phyloP scores from a whole-genome alignment of 176 grass and related monocot genomes.

The Musa troglodytarum region DNA sequence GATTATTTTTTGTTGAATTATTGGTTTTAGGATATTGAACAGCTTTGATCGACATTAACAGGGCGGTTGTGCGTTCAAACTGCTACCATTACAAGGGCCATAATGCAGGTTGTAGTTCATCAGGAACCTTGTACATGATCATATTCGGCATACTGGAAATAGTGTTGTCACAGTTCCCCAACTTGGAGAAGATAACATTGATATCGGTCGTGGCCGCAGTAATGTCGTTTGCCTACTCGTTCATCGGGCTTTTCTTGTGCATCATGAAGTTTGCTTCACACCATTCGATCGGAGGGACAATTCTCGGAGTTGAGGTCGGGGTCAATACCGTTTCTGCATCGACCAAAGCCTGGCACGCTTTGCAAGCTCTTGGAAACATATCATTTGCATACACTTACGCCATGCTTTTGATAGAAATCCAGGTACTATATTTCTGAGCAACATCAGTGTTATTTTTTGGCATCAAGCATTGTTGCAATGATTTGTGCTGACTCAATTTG shows the following conservation, averaged over 20 bases:
- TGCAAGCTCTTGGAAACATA: constrained; percentile 90
- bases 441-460: background rate
- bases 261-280: constrained; percentile 55
- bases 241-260: constrained; percentile 54
- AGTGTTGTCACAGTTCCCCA: constrained; percentile 69
- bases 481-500: background rate
- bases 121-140: constrained; percentile 81
- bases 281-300: constrained; percentile 37
- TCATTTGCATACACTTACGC: constrained; percentile 91
- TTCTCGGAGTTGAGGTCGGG: constrained; percentile 47
- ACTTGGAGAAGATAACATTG: constrained; percentile 75
- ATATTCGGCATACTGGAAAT: constrained; percentile 64
- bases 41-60: constrained; percentile 21
- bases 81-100: constrained; percentile 54
- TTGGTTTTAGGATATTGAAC: background rate
- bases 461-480: background rate
- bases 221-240: constrained; percentile 87
- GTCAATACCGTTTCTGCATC: constrained; percentile 41
- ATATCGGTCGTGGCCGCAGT: constrained; percentile 65
- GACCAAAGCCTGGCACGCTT: constrained; percentile 57
- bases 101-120: constrained; percentile 43
- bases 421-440: constrained; percentile 17
- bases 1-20: background rate
- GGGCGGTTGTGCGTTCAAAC: constrained; percentile 59
- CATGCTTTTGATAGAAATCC: constrained; percentile 96